Evolutionary conservation across 768 basidiomycete species (phyloP).

Genomic region (Termitomyces sp.): DNA sequence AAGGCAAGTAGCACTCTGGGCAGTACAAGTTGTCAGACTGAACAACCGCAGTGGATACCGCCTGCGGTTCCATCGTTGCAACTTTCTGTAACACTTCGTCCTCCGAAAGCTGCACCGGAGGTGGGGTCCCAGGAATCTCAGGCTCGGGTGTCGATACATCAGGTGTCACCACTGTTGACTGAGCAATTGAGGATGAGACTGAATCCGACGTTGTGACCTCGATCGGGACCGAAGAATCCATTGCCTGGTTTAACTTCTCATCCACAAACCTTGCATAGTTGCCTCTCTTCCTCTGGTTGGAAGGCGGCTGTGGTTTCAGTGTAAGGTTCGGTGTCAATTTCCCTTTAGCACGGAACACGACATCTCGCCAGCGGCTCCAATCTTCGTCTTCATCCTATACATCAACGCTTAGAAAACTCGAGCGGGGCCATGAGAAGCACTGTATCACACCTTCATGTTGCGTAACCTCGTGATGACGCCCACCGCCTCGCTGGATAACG

Average conservation of each 20-base stretch:
- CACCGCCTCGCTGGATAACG: conserved; percentile 71
- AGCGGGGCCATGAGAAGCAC: background rate
- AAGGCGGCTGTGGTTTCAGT: conserved; percentile 51
- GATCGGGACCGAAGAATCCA: conserved; percentile 1
- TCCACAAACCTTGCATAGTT: conserved; percentile 41
- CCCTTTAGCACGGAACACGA: conserved; percentile 74
- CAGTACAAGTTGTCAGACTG: conserved; percentile 61
- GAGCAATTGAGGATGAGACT: conserved; percentile 2
- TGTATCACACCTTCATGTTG: conserved; percentile 66
- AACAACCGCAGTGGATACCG: conserved; percentile 30
- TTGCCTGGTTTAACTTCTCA: conserved; percentile 16
- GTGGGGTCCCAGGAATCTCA: conserved; percentile 5
- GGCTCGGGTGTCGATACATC: conserved; percentile 13
- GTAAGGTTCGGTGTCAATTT: conserved; percentile 41
- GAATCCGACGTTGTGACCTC: background rate
- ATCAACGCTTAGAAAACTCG: background rate
- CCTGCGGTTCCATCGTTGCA: conserved; percentile 30
- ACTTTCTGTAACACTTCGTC: conserved; percentile 46
- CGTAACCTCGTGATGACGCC: conserved; percentile 72
- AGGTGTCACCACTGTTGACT: conserved; percentile 8
- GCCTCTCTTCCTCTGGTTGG: conserved; percentile 55
- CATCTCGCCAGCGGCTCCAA: conserved; percentile 85
- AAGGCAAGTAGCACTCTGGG: conserved; percentile 84
- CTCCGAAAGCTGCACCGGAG: conserved; percentile 34
- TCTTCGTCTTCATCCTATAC: conserved; percentile 80